Evolutionary conservation across 2,329 filamentous ascomycete genomes (phyloP).

Genomic region (Neonectria magnoliae): DNA sequence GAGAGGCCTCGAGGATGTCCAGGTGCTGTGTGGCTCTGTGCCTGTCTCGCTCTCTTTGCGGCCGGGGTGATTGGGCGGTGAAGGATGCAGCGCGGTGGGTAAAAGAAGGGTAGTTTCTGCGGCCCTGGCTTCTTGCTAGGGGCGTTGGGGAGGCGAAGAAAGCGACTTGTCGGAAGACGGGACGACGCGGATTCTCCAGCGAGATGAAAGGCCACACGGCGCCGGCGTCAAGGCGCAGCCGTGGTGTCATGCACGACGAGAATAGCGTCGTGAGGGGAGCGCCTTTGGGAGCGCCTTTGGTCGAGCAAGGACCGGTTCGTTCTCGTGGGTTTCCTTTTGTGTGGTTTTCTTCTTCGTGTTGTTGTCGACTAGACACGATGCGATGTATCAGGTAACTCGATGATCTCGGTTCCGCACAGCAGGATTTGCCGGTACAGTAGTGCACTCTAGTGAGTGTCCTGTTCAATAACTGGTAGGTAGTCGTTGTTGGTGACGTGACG

Average conservation of each 20-base stretch:
- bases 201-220: conserved; percentile 1
- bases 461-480: background rate
- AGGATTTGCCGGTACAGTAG: background rate
- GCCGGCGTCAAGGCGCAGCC: conserved; percentile 24
- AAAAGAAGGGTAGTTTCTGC: background rate
- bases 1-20: background rate
- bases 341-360: background rate
- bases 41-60: conserved; percentile 14
- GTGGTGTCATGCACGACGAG: conserved; percentile 41
- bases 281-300: conserved; percentile 10
- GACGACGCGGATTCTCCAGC: background rate
- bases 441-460: too few species aligned
- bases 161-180: conserved; percentile 8
- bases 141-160: conserved; percentile 1
- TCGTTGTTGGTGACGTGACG: background rate
- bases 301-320: background rate
- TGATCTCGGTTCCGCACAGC: background rate
- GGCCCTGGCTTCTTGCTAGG: conserved; percentile 5
- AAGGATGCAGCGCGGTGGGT: conserved; percentile 27
- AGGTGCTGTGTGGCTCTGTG: conserved; percentile 10
- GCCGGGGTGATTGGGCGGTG: conserved; percentile 41
- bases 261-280: conserved; percentile 34
- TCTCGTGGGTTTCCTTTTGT: background rate
- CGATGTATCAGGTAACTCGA: background rate
- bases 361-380: background rate